Conservation (phyloP, 139 green algal genomes). For the Chlamydomonas schloesseri region DNA sequence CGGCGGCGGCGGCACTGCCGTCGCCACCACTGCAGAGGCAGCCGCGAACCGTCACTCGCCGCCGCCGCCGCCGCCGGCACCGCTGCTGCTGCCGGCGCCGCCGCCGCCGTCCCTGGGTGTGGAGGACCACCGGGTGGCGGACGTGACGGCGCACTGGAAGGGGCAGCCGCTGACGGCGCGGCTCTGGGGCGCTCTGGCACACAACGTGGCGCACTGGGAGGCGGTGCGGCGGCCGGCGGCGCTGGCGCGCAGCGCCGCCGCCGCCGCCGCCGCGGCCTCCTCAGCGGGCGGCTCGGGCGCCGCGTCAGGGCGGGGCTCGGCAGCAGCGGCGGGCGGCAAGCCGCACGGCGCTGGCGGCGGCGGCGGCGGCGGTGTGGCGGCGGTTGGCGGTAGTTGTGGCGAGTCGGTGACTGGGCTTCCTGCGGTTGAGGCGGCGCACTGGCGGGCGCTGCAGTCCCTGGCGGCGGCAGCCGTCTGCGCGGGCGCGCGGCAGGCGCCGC, state of each 20-base stretch:
- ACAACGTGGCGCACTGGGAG: slow-evolving; percentile 55
- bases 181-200: slow-evolving; percentile 45
- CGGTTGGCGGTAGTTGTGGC: not conserved
- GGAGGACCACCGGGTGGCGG: not conserved
- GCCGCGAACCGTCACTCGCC: too few species aligned
- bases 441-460: slow-evolving; percentile 36
- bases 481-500: slow-evolving; percentile 1
- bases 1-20: too few species aligned
- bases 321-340: too few species aligned
- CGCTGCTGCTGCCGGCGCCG: not conserved
- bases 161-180: too few species aligned
- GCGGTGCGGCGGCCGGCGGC: slow-evolving; percentile 18
- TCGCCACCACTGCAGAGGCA: too few species aligned
- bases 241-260: not conserved
- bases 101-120: not conserved
- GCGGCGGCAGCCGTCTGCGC: slow-evolving; percentile 13
- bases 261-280: not conserved
- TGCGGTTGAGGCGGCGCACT: slow-evolving; percentile 52
- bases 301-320: too few species aligned
- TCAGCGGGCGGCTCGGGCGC: too few species aligned
- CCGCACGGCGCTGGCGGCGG: too few species aligned
- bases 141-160: not conserved
- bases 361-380: not conserved
- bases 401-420: slow-evolving; percentile 33
- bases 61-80: too few species aligned